phyloP scores from a whole-genome alignment of 164 flowering plant species.

The grape (Vitis vinifera) region DNA sequence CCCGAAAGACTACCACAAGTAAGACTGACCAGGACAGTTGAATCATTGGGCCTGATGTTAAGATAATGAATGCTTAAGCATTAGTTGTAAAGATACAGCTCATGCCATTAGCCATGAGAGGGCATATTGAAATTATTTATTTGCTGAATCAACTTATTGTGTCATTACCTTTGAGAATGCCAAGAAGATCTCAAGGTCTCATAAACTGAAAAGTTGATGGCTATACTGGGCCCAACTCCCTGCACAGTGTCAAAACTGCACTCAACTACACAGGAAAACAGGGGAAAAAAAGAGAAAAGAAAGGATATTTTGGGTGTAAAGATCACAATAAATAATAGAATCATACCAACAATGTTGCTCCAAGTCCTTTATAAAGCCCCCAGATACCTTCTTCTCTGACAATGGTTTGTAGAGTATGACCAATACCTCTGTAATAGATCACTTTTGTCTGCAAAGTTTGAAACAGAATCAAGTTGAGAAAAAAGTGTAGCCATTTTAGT shows the following conservation, averaged over 20 bases:
- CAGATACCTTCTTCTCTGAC: conserved; percentile 49
- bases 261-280: conserved; percentile 5
- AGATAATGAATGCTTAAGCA: not conserved
- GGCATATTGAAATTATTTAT: not conserved
- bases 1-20: conserved; percentile 83
- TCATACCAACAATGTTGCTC: conserved; percentile 61
- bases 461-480: not conserved
- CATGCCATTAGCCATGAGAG: not conserved
- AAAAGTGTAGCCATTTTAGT: no score
- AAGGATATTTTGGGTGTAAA: not conserved
- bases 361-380: conserved; percentile 69
- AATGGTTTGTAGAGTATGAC: conserved; percentile 58
- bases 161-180: conserved; percentile 47
- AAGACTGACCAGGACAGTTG: conserved; percentile 55
- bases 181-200: conserved; percentile 58
- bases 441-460: conserved; percentile 51
- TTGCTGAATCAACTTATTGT: not conserved
- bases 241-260: conserved; percentile 17
- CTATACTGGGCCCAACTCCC: conserved; percentile 78
- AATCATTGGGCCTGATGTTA: conserved; percentile 59
- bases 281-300: not conserved
- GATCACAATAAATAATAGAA: not conserved
- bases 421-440: conserved; percentile 60
- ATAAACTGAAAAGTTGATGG: conserved; percentile 71
- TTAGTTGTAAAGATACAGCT: not conserved